Percentiles rank a stretch among this genome's conserved stretches.
Conservation (phyloP, 106 monocot species). For the Chionographis japonica region DNA sequence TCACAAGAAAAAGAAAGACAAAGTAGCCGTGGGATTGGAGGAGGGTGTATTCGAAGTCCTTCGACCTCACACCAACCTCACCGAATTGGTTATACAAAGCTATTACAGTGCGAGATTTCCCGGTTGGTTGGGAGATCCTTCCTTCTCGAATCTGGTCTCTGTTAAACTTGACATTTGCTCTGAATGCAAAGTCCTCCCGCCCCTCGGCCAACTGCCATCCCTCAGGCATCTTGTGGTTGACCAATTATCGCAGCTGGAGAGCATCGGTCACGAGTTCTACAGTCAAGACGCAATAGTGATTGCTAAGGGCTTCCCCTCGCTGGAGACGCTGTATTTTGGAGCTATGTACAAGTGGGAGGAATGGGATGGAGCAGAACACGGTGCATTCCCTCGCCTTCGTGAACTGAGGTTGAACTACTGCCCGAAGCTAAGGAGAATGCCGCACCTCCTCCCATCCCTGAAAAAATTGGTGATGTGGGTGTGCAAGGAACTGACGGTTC, state of each 20-base stretch:
- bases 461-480: conserved; percentile 20
- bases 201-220: conserved; percentile 10
- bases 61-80: conserved; percentile 9
- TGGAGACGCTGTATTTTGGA: conserved; percentile 7
- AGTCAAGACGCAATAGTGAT: not conserved
- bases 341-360: conserved; percentile 14
- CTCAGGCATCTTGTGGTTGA: conserved; percentile 11
- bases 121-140: conserved; percentile 23
- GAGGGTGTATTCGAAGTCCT: conserved; percentile 11
- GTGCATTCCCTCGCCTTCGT: conserved; percentile 9
- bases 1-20: not conserved
- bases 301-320: conserved; percentile 13
- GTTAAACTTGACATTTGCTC: conserved; percentile 12
- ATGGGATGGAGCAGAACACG: not conserved
- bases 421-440: conserved; percentile 7
- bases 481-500: conserved; percentile 16
- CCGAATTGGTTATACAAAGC: conserved; percentile 21
- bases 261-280: not conserved
- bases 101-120: conserved; percentile 21
- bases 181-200: conserved; percentile 1
- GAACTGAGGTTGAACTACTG: conserved; percentile 2
- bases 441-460: conserved; percentile 4
- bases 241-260: not conserved
- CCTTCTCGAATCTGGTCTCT: conserved; percentile 24
- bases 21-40: not conserved